phyloP scores from a whole-genome alignment of 768 basidiomycete genomes.

The Cystoderma amianthinum region DNA sequence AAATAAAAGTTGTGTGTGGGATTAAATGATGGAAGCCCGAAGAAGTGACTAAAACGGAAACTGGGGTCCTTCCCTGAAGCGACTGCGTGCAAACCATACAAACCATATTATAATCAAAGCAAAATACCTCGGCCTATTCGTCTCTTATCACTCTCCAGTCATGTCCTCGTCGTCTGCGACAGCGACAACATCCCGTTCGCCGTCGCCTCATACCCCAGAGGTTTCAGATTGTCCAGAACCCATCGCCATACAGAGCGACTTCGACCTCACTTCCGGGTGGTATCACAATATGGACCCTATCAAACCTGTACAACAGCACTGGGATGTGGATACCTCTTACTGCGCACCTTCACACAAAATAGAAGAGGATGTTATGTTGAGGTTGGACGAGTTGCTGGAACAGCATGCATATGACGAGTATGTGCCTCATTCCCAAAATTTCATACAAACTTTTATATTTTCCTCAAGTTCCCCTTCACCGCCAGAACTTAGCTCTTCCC shows the following conservation, averaged over 20 bases:
- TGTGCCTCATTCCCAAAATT: slow-evolving; percentile 16
- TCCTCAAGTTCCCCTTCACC: slow-evolving; percentile 24
- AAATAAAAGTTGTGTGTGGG: too few relatives aligned
- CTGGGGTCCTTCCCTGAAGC: not conserved
- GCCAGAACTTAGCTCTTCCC: slow-evolving; percentile 19
- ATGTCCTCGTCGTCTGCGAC: slow-evolving; percentile 60
- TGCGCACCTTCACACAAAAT: slow-evolving; percentile 34
- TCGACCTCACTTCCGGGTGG: slow-evolving; percentile 51
- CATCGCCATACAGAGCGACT: slow-evolving; percentile 40
- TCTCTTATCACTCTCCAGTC: slow-evolving; percentile 11
- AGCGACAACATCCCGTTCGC: slow-evolving; percentile 56
- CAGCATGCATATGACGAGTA: slow-evolving; percentile 74
- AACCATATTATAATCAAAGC: slow-evolving; percentile 1
- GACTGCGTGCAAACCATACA: not conserved
- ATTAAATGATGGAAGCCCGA: not conserved
- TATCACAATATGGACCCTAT: slow-evolving; percentile 38
- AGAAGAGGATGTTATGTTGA: slow-evolving; percentile 51
- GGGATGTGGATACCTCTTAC: slow-evolving; percentile 34
- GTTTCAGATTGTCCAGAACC: slow-evolving; percentile 47
- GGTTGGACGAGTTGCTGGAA: slow-evolving; percentile 68
- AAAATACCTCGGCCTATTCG: slow-evolving; percentile 3
- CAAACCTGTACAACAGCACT: slow-evolving; percentile 31
- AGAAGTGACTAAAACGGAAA: not conserved
- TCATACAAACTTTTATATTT: slow-evolving; percentile 6
- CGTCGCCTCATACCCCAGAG: slow-evolving; percentile 68